Evolutionary conservation across 2,329 filamentous ascomycete genomes (phyloP).

Genomic region (Fusarium buharicum): DNA sequence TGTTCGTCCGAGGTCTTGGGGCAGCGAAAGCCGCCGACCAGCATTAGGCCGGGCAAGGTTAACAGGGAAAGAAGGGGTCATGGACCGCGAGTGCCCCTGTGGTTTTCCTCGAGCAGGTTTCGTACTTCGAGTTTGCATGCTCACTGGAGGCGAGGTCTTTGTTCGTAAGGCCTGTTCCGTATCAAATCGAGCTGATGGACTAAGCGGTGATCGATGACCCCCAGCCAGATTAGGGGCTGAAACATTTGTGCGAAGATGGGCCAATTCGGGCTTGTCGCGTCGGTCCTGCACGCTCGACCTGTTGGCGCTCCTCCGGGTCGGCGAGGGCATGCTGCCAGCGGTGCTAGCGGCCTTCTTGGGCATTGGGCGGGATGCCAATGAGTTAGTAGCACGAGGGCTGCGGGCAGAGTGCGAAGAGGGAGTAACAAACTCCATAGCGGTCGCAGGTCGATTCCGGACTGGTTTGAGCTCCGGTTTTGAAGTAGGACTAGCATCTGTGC

Average conservation of each 20-base stretch:
- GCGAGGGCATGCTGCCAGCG: conserved; percentile 11
- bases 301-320: conserved; percentile 5
- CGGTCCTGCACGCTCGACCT: conserved; percentile 4
- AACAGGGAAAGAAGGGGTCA: conserved; percentile 30
- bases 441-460: conserved; percentile 18
- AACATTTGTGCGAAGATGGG: conserved; percentile 30
- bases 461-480: conserved; percentile 6
- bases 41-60: conserved; percentile 8
- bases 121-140: conserved; percentile 55
- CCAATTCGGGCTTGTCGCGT: conserved; percentile 29
- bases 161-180: conserved; percentile 43
- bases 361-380: conserved; percentile 4
- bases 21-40: conserved; percentile 32
- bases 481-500: conserved; percentile 17
- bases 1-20: conserved; percentile 33
- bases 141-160: conserved; percentile 55
- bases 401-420: background rate
- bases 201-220: conserved; percentile 14
- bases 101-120: conserved; percentile 37
- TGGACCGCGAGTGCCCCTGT: conserved; percentile 21
- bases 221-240: conserved; percentile 46
- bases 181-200: conserved; percentile 16
- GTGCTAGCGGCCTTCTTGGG: conserved; percentile 13
- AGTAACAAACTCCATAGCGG: conserved; percentile 13
- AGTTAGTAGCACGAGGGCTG: conserved; percentile 6